Evolutionary conservation across 2,329 filamentous ascomycete genomes (phyloP), one percentile per base, ranked within the genome.

Genomic region (Seiridium unicorne): DNA sequence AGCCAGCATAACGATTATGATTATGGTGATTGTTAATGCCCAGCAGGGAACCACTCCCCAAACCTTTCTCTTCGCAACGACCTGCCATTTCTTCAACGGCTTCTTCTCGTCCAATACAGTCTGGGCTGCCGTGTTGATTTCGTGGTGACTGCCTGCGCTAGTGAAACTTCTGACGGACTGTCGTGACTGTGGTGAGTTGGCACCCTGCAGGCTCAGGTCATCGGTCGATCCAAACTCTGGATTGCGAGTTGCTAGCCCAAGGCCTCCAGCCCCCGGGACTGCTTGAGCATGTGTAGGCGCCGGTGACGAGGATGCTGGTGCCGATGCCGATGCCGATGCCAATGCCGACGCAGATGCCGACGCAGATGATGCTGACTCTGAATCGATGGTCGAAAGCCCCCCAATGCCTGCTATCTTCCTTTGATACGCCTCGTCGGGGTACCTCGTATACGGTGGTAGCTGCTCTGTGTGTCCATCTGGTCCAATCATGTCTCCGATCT

Each of bases 391-490:
- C 13, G 58, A 66, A 48, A 66, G 61, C 55, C 66, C 67, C 32
- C 68, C 66, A n/a, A 70, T 65, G 26, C 73, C 71, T 18, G 73
- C 66, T 54, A 77, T 73, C 68, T 84, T 92, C 80, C 73, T 84
- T 70, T 71, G 83, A 74, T 76, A 88, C 0, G 79, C 79, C 60
- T 92, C 89, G 57, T 96, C 91, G 2, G 93, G 92, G 74, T 96
- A 97, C 72, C 92, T 84, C 11, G 92, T 91, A 71, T 98, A 98
- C 0, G 94, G 94, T 10, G 94, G 94, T 18, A 97, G 79, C 73
- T 96, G 92, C 74, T 98, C 94, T 1, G 90, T 89, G 70, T 97
- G 93, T 1, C 93, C 93, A 69, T 96, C 87, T 0, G 90, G 91
- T 1, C 93, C 93, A 56, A 97, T 89, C 58, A 97, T 86, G 71